These are phyloP conservation scores for Gastrodia elata DNA, from an alignment of 106 monocot species.

Conservation along the genomic window DNA sequence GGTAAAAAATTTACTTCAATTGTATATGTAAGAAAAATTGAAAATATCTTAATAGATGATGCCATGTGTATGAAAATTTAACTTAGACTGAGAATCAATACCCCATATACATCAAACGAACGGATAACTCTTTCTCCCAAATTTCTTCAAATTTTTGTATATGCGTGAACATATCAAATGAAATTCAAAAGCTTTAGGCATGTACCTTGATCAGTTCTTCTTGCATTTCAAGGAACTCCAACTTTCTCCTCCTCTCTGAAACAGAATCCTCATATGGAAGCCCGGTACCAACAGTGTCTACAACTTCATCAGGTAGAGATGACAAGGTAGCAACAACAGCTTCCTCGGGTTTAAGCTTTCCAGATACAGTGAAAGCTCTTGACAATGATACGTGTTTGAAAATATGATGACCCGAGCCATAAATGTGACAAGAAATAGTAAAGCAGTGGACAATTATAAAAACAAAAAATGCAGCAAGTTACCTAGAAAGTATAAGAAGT, in stretches of 20 bases:
- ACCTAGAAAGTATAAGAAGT: slow-evolving; percentile 94
- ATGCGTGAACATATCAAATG: not conserved
- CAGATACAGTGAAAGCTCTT: slow-evolving; percentile 88
- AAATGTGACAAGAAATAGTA: not conserved
- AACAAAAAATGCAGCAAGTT: slow-evolving; percentile 1
- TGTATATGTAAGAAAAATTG: not conserved
- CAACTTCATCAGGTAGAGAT: slow-evolving; percentile 96
- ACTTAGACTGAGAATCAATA: not conserved
- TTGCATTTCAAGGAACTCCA: slow-evolving; percentile 97
- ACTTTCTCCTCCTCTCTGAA: slow-evolving; percentile 82
- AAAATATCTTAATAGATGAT: not conserved
- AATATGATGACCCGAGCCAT: too few species aligned
- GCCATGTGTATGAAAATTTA: not conserved
- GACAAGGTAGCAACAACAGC: slow-evolving; percentile 90
- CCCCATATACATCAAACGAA: not conserved
- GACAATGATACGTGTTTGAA: slow-evolving; percentile 9
- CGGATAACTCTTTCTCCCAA: not conserved
- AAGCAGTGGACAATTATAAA: not conserved
- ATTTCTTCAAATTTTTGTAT: too few species aligned
- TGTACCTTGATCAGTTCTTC: slow-evolving; percentile 96
- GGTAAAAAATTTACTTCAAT: not conserved
- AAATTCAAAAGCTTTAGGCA: not conserved
- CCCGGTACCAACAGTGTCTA: slow-evolving; percentile 88
- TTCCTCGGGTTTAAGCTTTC: slow-evolving; percentile 87
- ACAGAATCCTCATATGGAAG: slow-evolving; percentile 97